These are phyloP conservation scores for Yamadazyma akitaensis DNA, from an alignment of 805 yeast species.

Conservation along the genomic window DNA sequence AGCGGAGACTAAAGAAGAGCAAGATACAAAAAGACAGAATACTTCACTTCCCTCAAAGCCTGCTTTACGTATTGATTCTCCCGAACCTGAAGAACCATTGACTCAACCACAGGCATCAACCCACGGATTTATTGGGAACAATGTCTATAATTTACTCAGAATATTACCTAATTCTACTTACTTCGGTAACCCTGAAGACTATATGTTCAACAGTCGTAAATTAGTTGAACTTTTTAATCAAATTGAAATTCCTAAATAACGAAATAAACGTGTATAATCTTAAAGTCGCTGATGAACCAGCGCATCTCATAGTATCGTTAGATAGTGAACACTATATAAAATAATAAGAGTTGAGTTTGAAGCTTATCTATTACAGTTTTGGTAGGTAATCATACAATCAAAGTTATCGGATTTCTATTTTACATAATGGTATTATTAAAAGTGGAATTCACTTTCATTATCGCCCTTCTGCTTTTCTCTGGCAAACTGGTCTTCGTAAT, in stretches of 20 bases:
- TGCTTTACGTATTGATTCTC: constrained; percentile 1
- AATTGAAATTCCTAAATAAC: constrained; percentile 2
- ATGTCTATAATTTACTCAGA: constrained; percentile 45
- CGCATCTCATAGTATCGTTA: too few relatives aligned
- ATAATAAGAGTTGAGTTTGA: too few relatives aligned
- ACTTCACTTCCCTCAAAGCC: constrained; percentile 12
- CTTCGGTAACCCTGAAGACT: constrained; percentile 45
- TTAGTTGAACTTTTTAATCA: constrained; percentile 39
- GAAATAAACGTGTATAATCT: background rate
- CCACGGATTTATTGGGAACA: constrained; percentile 31
- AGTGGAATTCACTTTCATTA: constrained; percentile 23
- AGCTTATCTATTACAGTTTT: too few relatives aligned
- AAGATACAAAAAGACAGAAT: constrained; percentile 7
- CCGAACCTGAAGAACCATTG: background rate
- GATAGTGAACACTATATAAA: too few relatives aligned
- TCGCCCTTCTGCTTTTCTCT: constrained; percentile 17
- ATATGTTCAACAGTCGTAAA: constrained; percentile 52
- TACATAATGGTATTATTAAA: constrained; percentile 11
- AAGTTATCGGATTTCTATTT: background rate
- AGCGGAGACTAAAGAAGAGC: constrained; percentile 13
- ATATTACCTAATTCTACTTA: constrained; percentile 59
- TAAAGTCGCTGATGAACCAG: too few relatives aligned
- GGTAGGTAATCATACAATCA: background rate
- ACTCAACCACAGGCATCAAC: constrained; percentile 4
- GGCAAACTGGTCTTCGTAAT: constrained; percentile 14